Evolutionary conservation across 192 early-diverging fungal species (phyloP).

Genomic region (Paraglomus brasilianum): DNA sequence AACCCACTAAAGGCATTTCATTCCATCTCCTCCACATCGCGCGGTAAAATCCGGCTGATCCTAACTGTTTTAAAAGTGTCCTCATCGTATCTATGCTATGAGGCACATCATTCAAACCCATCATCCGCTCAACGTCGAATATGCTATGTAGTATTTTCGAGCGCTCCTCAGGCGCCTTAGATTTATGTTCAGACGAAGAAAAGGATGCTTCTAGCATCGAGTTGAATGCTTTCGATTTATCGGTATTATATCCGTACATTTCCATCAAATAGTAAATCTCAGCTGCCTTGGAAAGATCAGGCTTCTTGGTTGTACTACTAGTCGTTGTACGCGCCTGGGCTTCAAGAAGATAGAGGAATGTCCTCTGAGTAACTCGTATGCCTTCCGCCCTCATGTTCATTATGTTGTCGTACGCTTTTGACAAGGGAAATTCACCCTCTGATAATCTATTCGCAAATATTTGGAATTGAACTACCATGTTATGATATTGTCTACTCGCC

Average conservation of each 20-base stretch:
- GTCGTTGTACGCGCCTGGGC: background rate
- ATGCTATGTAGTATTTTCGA: background rate
- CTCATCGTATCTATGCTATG: conserved; percentile 11
- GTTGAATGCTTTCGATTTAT: conserved; percentile 2
- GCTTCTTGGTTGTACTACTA: background rate
- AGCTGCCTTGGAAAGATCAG: conserved; percentile 2
- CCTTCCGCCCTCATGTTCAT: conserved; percentile 6
- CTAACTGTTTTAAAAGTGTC: conserved; percentile 7
- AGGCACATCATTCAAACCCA: background rate
- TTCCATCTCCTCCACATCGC: background rate
- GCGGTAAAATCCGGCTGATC: background rate
- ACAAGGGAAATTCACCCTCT: conserved; percentile 11
- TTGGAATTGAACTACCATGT: conserved; percentile 7
- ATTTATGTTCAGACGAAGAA: background rate
- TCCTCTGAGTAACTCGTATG: background rate
- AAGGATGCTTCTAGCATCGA: conserved; percentile 15
- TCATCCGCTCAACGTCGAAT: conserved; percentile 3
- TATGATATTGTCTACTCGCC: background rate
- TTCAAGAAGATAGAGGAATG: conserved; percentile 6
- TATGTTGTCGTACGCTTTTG: background rate
- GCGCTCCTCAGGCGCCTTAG: too few relatives aligned
- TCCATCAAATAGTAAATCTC: conserved; percentile 13
- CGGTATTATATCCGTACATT: conserved; percentile 1
- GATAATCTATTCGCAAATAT: conserved; percentile 10
- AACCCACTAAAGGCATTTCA: conserved; percentile 3